phyloP scores from a whole-genome alignment of 176 grass and related monocot genomes.

The Areca catechu region DNA sequence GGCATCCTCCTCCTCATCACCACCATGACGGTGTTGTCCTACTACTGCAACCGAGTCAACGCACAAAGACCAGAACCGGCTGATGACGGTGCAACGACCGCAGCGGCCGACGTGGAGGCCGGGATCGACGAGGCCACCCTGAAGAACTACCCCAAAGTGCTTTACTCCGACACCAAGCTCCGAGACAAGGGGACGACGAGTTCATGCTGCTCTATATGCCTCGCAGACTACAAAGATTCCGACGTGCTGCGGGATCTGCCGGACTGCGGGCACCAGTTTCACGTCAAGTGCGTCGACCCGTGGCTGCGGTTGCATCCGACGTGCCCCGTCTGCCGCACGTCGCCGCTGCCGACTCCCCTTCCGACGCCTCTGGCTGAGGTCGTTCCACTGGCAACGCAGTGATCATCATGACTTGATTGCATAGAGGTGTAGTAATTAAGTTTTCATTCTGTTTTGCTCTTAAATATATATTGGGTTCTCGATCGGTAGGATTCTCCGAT shows the following conservation, averaged over 20 bases:
- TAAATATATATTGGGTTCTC: too few species aligned
- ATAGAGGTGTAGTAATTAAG: too few species aligned
- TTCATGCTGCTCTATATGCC: conserved; percentile 31
- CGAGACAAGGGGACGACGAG: neutral
- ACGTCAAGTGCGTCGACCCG: conserved; percentile 53
- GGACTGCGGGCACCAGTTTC: conserved; percentile 50
- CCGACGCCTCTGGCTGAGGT: conserved; percentile 13
- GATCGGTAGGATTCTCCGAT: too few species aligned
- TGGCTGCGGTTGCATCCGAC: conserved; percentile 59
- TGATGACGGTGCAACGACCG: neutral
- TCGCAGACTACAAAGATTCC: conserved; percentile 24
- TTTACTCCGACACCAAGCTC: conserved; percentile 19
- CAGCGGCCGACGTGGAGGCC: neutral
- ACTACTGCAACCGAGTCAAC: conserved; percentile 50
- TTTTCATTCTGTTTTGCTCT: too few species aligned
- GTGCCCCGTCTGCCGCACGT: conserved; percentile 50
- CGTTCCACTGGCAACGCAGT: conserved; percentile 2
- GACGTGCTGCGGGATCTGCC: conserved; percentile 40
- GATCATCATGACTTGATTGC: too few species aligned
- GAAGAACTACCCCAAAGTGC: conserved; percentile 16
- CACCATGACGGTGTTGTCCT: conserved; percentile 48
- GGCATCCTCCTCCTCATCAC: conserved; percentile 61
- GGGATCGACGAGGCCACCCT: conserved; percentile 26
- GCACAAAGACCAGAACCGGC: neutral
- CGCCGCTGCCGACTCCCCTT: conserved; percentile 18